Base-by-base conservation (phyloP, 129 eudicot species). In the Mikania micrantha region DNA sequence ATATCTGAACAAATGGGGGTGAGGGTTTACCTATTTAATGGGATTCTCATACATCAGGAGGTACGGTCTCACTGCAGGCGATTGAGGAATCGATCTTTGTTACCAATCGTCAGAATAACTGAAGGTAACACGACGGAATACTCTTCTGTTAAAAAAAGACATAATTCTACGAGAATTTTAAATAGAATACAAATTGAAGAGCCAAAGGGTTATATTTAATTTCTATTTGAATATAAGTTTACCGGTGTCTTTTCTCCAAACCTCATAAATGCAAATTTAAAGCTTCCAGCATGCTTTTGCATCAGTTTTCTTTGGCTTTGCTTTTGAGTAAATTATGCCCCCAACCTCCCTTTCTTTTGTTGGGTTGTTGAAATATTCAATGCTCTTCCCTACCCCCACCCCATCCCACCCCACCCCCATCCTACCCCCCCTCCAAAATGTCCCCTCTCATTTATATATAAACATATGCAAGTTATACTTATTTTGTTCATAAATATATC, bases 331-430 rank as follows among this genome's bases (percentile, higher is more conserved):
- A 81, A 81, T 73, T 73, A 64, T 81, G 77, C 79, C 72, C 83
- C 75, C 82, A 80, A 80, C 85, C 82, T 82, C 80, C 85, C 64
- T 81, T 87, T 85, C 77, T 80, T 81, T 84, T 81, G 78, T 68
- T 84, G 80, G 90, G 95, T 87, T 79, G 95, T 84, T 87, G 89
- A 83, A 75, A 32, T 70, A 87, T 87, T 87, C 85, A 87, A 84
- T 87, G 90, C 82, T 27, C 56, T 50, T 70, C 47, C 20, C 13
- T 20, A 10, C 22, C 54, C 63, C 42, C 42, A 3, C 44, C 58
- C 69, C 57, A 62, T 67, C 67, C 41, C 36, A 63, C 45, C 39
- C 39, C 44, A 29, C 22, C 31, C 7, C 34, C 39, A n/a, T n/a
- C n/a, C n/a, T n/a, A n/a, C n/a, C n/a, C n/a, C n/a, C n/a, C n/a